phyloP scores from a whole-genome alignment of 164 flowering plant genomes.

The Cinnamomum micranthum region DNA sequence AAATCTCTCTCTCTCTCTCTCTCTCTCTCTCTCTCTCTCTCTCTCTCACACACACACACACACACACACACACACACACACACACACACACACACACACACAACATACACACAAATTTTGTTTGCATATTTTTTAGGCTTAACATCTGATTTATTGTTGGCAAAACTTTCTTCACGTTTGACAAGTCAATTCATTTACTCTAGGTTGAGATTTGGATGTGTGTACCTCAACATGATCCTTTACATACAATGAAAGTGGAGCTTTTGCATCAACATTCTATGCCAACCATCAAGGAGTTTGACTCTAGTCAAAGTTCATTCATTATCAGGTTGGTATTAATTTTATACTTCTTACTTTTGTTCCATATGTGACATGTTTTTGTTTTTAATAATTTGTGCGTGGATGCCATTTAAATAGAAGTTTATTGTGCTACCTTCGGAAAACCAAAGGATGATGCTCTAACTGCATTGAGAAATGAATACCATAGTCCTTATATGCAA shows the following conservation, averaged over 20 bases:
- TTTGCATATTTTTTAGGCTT: not conserved
- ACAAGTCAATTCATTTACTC: conserved; percentile 11
- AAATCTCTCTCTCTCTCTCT: no score
- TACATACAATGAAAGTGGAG: conserved; percentile 49
- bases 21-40: no score
- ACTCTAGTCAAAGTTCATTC: conserved; percentile 38
- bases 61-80: no score
- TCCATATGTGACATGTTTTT: not conserved
- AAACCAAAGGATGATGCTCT: not conserved
- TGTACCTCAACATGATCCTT: conserved; percentile 45
- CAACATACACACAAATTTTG: no score
- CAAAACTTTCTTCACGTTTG: not conserved
- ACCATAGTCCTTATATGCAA: no score
- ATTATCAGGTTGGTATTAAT: conserved; percentile 58
- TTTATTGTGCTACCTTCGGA: not conserved
- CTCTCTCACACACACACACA: no score
- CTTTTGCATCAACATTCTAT: conserved; percentile 39
- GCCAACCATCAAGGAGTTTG: conserved; percentile 26
- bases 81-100: no score
- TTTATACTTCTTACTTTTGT: not conserved
- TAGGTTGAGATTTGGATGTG: conserved; percentile 55
- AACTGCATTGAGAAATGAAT: no score
- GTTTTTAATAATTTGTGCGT: not conserved
- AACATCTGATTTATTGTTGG: not conserved
- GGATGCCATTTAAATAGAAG: not conserved